Conservation (phyloP, 352 stramenopile species). For the Phytophthora cryptogea region DNA sequence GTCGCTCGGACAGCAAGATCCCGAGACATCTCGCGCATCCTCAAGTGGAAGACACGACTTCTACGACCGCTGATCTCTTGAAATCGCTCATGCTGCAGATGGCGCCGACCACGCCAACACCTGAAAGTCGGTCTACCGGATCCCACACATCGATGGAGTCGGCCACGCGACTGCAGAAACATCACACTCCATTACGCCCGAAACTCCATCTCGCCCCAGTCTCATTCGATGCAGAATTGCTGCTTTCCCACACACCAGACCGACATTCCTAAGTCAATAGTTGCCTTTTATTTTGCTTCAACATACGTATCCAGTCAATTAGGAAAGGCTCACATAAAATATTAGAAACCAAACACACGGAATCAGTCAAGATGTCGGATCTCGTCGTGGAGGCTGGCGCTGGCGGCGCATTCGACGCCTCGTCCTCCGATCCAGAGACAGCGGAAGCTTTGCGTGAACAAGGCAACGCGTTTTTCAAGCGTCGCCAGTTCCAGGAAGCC, state of each 20-base stretch:
- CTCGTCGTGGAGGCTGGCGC: conserved; percentile 29
- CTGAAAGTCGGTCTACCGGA: conserved; percentile 2
- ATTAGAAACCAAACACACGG: background rate
- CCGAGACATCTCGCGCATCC: background rate
- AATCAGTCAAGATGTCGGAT: conserved; percentile 23
- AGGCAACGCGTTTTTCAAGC: conserved; percentile 75
- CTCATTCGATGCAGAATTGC: conserved; percentile 17
- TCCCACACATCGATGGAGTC: conserved; percentile 10
- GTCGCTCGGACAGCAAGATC: conserved; percentile 9
- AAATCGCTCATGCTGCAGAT: conserved; percentile 20
- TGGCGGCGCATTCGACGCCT: conserved; percentile 47
- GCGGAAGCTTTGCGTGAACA: conserved; percentile 52
- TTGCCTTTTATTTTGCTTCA: too few species aligned
- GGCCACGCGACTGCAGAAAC: conserved; percentile 3
- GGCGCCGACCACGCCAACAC: conserved; percentile 5
- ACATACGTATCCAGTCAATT: too few species aligned
- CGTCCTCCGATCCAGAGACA: background rate
- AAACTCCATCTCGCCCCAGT: conserved; percentile 23
- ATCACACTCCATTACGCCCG: conserved; percentile 1
- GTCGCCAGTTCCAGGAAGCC: conserved; percentile 51
- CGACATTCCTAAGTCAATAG: too few species aligned
- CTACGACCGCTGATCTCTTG: conserved; percentile 7
- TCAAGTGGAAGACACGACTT: conserved; percentile 4
- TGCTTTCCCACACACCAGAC: background rate
- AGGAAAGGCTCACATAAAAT: too few species aligned